Evolutionary conservation across 345 rosid species (phyloP), one percentile per base, ranked within the genome.

Genomic region (Hibiscus mutabilis): DNA sequence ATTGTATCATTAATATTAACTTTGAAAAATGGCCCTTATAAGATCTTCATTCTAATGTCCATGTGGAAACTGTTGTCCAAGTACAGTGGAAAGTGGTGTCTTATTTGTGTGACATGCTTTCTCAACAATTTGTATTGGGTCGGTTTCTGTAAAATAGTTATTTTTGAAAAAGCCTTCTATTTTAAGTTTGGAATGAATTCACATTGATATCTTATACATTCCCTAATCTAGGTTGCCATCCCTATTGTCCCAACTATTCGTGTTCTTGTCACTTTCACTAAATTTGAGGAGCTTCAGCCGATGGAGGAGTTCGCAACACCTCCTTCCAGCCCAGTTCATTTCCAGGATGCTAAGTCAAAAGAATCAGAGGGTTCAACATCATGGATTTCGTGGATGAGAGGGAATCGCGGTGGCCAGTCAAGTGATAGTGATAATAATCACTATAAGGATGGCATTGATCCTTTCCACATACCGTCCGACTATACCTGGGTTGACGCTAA

Each of bases 351-450:
- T 70, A 95, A 89, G 73, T 86, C 92, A 47, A 88, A 85, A 77
- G 88, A 92, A 73, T 76, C 86, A 37, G 97, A 89, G 71, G 89
- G 83, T 22, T 77, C 91, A 56, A 76, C 90, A 1, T 92, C 99
- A n/a, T 95, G 99, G 99, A 89, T 95, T 73, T 89, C 99, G 16
- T 95, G 99, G 99, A 92, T 95, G 89, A 92, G 80, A 81, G 95
- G 97, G 66, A 79, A 79, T 73, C 92, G 82, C 18, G 87, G 91
- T 66, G 92, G 88, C 49, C 92, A 88, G 76, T 84, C 95, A 75
- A 88, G 83, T 72, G 93, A 88, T 67, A 77, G 88, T 40, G 97
- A 90, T 44, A 82, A 95, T 75, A 89, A 84, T 73, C 86, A 86
- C 71, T 84, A 73, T 67, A 91, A 84, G 80, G 98, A 94, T 59